Base-by-base conservation (phyloP, 306 rosid genomes). In the Luffa aegyptiaca region DNA sequence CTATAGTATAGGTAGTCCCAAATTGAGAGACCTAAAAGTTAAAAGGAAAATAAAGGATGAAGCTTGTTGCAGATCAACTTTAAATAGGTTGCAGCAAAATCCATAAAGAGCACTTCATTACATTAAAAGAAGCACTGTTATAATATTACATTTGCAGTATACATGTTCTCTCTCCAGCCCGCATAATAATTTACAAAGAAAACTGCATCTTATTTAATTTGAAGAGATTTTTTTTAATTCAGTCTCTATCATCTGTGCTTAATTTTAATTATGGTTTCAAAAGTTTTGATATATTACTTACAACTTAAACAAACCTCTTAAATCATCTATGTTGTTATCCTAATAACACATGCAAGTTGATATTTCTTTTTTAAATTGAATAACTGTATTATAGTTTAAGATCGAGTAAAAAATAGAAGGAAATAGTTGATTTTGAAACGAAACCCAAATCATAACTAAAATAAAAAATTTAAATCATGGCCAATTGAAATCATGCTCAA, bases 91-190 rank as follows among this genome's bases (percentile, higher is more conserved):
- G 77, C 77, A 72, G 77, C 78, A 3, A 51, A 73, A 49, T 73
- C 78, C 16, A 49, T 48, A 72, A 72, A 72, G 58, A 48, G 39
- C 77, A 21, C 58, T 21, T 10, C 39, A 73, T 13, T 73, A 44
- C 59, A 73, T 49, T 73, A 73, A 73, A 73, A 73, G 58, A 70
- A 70, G 58, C 56, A 72, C 58, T 69, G 75, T 42, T 48, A 46
- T 72, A 10, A 20, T 73, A 33, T 45, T 13, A 73, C 26, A 16
- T 16, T 73, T 73, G 21, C 20, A 72, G 12, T 26, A 31, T 31
- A 26, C 21, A 48, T 48, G 39, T 72, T 35, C 39, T 20, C 52
- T 17, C 62, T 13, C 21, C 18, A 52, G 51, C 63, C 65, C 12
- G 12, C 65, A 11, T 36, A 55, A 52, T 52, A 5, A 6, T 75